Conservation (phyloP, 768 basidiomycete species). For the Panaeolus cyanescens region DNA sequence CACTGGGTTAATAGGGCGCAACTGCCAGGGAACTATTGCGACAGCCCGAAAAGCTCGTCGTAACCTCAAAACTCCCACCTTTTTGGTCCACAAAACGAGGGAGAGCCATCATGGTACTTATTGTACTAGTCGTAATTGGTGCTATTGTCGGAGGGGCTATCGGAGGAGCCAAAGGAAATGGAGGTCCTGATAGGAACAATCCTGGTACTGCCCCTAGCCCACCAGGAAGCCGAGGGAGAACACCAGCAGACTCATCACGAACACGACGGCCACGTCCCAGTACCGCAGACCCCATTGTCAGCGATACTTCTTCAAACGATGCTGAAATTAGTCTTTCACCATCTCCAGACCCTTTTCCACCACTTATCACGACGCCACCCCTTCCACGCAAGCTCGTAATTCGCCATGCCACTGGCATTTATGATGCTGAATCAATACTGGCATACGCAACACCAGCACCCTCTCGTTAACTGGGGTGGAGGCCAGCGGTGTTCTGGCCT, state of each 20-base stretch:
- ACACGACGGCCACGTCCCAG: not conserved
- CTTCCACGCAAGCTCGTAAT: not conserved
- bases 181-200: not conserved
- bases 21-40: not conserved
- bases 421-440: not conserved
- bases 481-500: not conserved
- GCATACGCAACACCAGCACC: not conserved
- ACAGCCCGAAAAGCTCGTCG: conserved; percentile 1
- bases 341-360: not conserved
- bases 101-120: conserved; percentile 11
- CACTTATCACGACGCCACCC: not conserved
- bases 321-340: not conserved
- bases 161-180: conserved; percentile 15
- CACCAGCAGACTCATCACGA: not conserved
- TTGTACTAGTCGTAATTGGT: conserved; percentile 19
- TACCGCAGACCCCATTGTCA: not conserved
- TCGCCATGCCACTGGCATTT: not conserved
- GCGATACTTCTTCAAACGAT: not conserved
- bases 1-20: not conserved
- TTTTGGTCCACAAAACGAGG: conserved; percentile 25
- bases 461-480: not conserved
- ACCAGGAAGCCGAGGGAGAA: not conserved
- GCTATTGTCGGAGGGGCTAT: conserved; percentile 26
- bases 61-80: conserved; percentile 18
- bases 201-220: not conserved